Conservation (phyloP, 768 basidiomycete genomes). For the Agaricus sinodeliciosus region DNA sequence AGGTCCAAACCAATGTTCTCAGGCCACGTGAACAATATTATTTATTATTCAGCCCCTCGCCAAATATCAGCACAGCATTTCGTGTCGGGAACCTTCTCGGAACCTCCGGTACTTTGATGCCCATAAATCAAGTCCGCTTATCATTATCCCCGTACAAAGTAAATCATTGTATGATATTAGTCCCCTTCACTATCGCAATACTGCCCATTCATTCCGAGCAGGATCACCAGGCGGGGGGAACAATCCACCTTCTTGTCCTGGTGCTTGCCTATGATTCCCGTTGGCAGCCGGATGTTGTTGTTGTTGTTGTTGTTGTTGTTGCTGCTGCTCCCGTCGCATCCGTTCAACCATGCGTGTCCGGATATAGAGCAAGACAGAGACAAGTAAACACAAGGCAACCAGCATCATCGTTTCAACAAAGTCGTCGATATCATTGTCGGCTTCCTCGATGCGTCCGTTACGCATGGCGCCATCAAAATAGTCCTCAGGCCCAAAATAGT, state of each 20-base stretch:
- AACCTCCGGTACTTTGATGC: not conserved
- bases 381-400: constrained; percentile 62
- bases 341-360: constrained; percentile 73
- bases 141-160: not conserved
- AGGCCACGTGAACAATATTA: constrained; percentile 13
- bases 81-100: not conserved
- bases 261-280: constrained; percentile 20
- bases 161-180: constrained; percentile 13
- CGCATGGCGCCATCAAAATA: constrained; percentile 68
- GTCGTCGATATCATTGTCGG: constrained; percentile 48
- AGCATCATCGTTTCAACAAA: constrained; percentile 77
- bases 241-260: constrained; percentile 27
- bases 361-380: constrained; percentile 72
- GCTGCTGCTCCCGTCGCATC: constrained; percentile 57
- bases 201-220: constrained; percentile 59
- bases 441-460: constrained; percentile 54
- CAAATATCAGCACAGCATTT: not conserved
- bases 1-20: not conserved
- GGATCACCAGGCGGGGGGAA: constrained; percentile 64
- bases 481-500: constrained; percentile 76
- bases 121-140: not conserved
- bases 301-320: constrained; percentile 34
- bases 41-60: not conserved
- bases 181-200: constrained; percentile 37
- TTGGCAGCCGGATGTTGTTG: constrained; percentile 15